Percentiles rank a stretch among this genome's conserved stretches.
phyloP scores from a whole-genome alignment of 2,329 filamentous ascomycete genomes.

The Monilinia vaccinii-corymbosi region DNA sequence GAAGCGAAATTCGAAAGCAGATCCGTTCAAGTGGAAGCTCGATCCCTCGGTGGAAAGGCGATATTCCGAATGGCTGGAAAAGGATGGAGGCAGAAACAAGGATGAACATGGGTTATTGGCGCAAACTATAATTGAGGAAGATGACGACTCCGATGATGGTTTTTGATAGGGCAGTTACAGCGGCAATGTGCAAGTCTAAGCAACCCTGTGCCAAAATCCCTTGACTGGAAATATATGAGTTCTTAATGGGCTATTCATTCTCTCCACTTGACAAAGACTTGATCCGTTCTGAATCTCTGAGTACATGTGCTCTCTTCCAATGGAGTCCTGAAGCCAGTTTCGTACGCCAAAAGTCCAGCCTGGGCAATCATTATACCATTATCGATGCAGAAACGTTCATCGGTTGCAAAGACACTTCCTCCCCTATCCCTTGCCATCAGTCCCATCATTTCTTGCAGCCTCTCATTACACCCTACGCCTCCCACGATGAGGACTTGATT shows the following conservation, averaged over 20 bases:
- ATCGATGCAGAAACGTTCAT: constrained; percentile 97
- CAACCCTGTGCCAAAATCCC: not conserved
- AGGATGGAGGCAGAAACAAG: constrained; percentile 19
- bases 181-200: not conserved
- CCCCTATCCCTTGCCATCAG: constrained; percentile 83
- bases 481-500: constrained; percentile 89
- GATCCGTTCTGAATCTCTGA: constrained; percentile 74
- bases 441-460: constrained; percentile 97
- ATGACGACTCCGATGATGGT: constrained; percentile 45
- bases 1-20: constrained; percentile 13
- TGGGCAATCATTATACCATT: constrained; percentile 99
- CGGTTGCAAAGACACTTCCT: constrained; percentile 86
- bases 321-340: constrained; percentile 68
- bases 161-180: constrained; percentile 16
- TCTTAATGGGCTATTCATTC: constrained; percentile 33
- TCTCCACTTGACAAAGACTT: constrained; percentile 72
- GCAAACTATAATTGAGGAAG: constrained; percentile 65
- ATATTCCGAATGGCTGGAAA: constrained; percentile 26
- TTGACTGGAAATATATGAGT: not conserved
- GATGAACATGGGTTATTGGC: constrained; percentile 41
- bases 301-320: constrained; percentile 79
- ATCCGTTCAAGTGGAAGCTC: constrained; percentile 10
- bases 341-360: constrained; percentile 77
- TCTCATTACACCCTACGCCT: constrained; percentile 89
- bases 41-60: constrained; percentile 17